phyloP scores from a whole-genome alignment of 495 filamentous ascomycete species.

The Penicillium malachiteum region DNA sequence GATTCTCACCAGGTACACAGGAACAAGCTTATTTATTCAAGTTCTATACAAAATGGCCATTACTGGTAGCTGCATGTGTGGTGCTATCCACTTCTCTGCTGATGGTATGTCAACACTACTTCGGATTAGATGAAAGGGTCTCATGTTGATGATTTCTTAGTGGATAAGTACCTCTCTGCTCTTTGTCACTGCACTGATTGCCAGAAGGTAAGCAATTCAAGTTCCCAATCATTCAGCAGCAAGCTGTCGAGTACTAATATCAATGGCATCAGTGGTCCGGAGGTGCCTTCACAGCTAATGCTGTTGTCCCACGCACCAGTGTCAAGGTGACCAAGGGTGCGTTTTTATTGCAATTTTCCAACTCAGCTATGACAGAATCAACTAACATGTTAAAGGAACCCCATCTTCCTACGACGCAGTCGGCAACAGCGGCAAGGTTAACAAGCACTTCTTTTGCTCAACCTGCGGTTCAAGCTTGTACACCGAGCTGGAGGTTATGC shows the following conservation, averaged over 20 bases:
- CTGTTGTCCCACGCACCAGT: slow-evolving; percentile 40
- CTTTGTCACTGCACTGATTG: slow-evolving; percentile 52
- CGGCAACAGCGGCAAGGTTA: slow-evolving; percentile 45
- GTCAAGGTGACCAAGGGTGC: slow-evolving; percentile 44
- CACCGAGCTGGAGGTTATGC: slow-evolving; percentile 48
- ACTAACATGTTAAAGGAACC: slow-evolving; percentile 20
- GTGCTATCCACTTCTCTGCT: slow-evolving; percentile 33
- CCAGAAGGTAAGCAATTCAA: slow-evolving; percentile 35
- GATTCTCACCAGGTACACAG: slow-evolving; percentile 28
- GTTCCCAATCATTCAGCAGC: background rate
- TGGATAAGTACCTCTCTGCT: slow-evolving; percentile 32
- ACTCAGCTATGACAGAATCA: background rate
- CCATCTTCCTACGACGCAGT: slow-evolving; percentile 36
- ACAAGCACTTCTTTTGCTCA: slow-evolving; percentile 50
- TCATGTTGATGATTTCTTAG: slow-evolving; percentile 1
- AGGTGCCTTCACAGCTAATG: slow-evolving; percentile 48
- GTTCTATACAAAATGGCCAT: slow-evolving; percentile 28
- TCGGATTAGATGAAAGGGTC: background rate
- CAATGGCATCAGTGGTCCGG: slow-evolving; percentile 40
- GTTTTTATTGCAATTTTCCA: background rate
- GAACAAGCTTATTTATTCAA: slow-evolving; percentile 1
- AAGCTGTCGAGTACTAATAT: background rate
- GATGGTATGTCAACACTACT: slow-evolving; percentile 23
- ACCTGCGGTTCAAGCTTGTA: slow-evolving; percentile 45
- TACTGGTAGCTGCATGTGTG: slow-evolving; percentile 44